Conservation (phyloP, 1,139 yeast genomes). For the Yamadazyma buinensis region DNA sequence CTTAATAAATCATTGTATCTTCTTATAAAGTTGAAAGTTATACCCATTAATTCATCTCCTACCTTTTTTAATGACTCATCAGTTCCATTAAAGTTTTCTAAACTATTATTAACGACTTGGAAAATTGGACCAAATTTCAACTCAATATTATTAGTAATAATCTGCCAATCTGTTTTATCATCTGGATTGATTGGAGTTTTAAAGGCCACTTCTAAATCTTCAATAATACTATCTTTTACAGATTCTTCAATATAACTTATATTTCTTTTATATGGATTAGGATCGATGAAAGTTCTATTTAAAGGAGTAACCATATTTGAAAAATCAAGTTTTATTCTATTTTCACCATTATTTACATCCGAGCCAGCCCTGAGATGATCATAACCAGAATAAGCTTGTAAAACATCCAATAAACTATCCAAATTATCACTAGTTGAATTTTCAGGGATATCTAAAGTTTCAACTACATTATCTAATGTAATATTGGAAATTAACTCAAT, state of each 20-base stretch:
- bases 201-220: constrained; percentile 26
- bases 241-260: constrained; percentile 31
- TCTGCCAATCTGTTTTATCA: constrained; percentile 49
- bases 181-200: constrained; percentile 27
- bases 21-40: constrained; percentile 29
- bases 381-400: constrained; percentile 24
- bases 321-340: constrained; percentile 44
- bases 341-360: constrained; percentile 41
- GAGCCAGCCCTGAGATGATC: constrained; percentile 30
- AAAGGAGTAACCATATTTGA: constrained; percentile 48
- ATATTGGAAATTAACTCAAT: constrained; percentile 41
- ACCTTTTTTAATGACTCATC: constrained; percentile 1
- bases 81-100: constrained; percentile 3
- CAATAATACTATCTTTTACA: constrained; percentile 28
- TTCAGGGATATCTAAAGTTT: constrained; percentile 33
- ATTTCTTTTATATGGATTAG: constrained; percentile 47
- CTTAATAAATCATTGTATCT: constrained; percentile 25
- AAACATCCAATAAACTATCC: constrained; percentile 18
- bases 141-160: constrained; percentile 39
- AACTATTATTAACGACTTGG: constrained; percentile 31
- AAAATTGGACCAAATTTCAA: constrained; percentile 48
- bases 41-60: constrained; percentile 6
- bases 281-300: constrained; percentile 40
- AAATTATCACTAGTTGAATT: constrained; percentile 14
- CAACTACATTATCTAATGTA: constrained; percentile 30